Conservation (phyloP, 306 rosid species). For the Citrullus amarus region DNA sequence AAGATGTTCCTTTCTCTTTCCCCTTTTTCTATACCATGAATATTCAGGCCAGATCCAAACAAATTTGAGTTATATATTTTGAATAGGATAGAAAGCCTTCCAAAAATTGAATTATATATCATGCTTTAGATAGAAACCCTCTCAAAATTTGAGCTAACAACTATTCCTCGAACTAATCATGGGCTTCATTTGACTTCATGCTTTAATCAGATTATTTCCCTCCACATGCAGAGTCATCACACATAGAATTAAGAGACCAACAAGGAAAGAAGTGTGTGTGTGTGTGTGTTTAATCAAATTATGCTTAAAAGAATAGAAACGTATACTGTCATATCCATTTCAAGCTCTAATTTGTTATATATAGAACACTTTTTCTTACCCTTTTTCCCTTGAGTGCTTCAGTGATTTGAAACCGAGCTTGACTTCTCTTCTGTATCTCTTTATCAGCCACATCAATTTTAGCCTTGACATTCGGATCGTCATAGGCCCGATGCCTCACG, state of each 20-base stretch:
- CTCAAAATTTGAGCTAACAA: neutral
- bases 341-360: neutral
- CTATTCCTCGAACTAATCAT: neutral
- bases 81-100: neutral
- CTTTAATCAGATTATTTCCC: neutral
- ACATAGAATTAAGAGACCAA: neutral
- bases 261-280: neutral
- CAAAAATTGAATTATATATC: neutral
- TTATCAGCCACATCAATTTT: conserved; percentile 50
- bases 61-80: neutral
- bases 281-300: neutral
- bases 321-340: neutral
- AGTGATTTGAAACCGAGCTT: conserved; percentile 54
- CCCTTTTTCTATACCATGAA: neutral
- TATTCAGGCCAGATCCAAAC: neutral
- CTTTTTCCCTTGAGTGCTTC: conserved; percentile 76
- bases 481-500: conserved; percentile 47
- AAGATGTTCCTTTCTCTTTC: neutral
- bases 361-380: conserved; percentile 39
- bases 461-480: conserved; percentile 65
- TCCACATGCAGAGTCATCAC: neutral
- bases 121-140: neutral
- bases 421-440: conserved; percentile 59
- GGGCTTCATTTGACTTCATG: neutral
- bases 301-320: neutral